These are phyloP conservation scores for Elaeis oleifera DNA, from an alignment of 202 grass and related monocot species.

Conservation along the genomic window DNA sequence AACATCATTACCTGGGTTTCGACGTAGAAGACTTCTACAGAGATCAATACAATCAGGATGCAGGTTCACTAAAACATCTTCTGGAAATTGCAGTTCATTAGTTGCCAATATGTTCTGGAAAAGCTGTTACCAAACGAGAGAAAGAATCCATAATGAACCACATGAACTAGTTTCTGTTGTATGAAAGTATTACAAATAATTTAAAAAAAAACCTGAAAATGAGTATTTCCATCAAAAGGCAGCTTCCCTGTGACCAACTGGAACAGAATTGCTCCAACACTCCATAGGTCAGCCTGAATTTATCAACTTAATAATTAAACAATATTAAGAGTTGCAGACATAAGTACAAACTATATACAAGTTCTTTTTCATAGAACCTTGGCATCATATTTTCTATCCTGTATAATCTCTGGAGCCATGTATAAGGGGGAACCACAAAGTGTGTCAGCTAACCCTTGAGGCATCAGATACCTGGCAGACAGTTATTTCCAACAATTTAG, in stretches of 20 bases:
- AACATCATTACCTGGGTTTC: conserved; percentile 39
- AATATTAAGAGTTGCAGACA: not conserved
- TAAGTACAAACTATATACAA: not conserved
- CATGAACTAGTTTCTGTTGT: not conserved
- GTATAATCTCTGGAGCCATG: conserved; percentile 75
- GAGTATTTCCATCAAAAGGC: conserved; percentile 35
- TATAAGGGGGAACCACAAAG: conserved; percentile 59
- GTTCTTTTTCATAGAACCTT: conserved; percentile 27
- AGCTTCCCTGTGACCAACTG: conserved; percentile 56
- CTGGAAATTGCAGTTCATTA: conserved; percentile 48
- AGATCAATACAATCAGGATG: conserved; percentile 48
- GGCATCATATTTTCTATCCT: conserved; percentile 50
- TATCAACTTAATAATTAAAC: not conserved
- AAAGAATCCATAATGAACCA: conserved; percentile 3
- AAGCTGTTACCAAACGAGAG: conserved; percentile 31
- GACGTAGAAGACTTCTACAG: conserved; percentile 48
- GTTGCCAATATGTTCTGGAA: conserved; percentile 46
- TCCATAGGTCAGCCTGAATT: conserved; percentile 79
- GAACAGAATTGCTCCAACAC: conserved; percentile 63
- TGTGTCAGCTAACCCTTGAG: conserved; percentile 66
- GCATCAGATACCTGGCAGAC: conserved; percentile 36
- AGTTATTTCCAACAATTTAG: conserved; percentile 14
- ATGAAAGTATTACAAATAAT: not conserved
- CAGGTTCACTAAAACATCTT: conserved; percentile 37
- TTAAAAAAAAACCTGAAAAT: conserved; percentile 29